Base-by-base conservation (phyloP, 1,284 basidiomycete genomes). In the Golubevia pallescens region DNA sequence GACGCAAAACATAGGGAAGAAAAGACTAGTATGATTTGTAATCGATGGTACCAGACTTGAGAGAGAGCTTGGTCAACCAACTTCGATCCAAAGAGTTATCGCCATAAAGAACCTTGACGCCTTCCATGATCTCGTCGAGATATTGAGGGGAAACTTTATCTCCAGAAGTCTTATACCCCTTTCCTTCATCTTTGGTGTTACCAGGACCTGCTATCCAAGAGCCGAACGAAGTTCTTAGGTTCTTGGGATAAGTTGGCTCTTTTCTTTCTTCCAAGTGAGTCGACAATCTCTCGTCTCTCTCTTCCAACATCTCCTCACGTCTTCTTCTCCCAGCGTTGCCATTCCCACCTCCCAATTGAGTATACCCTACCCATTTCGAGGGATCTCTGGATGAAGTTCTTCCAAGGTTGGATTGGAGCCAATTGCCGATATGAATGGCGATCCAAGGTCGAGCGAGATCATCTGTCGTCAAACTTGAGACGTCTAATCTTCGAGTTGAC, bases 361-460 rank as follows among this genome's bases (percentile, higher is more conserved):
- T 16, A 16, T 48, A 48, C 14, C 23, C 55, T 34, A 24, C 55
- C 55, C 55, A 57, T 10, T 57, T n/a, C 10, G 23, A 57, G 14
- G 55, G 55, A 57, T 57, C 55, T 34, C 23, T 24, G 14, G 55
- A 57, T 10, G 23, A 24, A 16, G 55, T 57, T 34, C 32, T 10
- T 13, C 23, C 55, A 13, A 57, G 55, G 55, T 57, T 57, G 8
- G 55, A 24, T 34, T 57, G 55, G 23, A 57, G 8, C 55, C 55
- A 57, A n/a, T 10, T 34, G 55, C 23, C 55, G n/a, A 57, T n/a
- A 34, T 57, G 55, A 34, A 57, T 57, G n/a, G 8, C n/a, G n/a
- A 57, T 57, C 55, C 55, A 57, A 24, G 55, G 55, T 13, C 55
- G 55, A 34, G 14, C 8, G 10, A 57, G n/a, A 34, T 57, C 55